phyloP scores from a whole-genome alignment of 495 filamentous ascomycete genomes.

The Podospora didyma region DNA sequence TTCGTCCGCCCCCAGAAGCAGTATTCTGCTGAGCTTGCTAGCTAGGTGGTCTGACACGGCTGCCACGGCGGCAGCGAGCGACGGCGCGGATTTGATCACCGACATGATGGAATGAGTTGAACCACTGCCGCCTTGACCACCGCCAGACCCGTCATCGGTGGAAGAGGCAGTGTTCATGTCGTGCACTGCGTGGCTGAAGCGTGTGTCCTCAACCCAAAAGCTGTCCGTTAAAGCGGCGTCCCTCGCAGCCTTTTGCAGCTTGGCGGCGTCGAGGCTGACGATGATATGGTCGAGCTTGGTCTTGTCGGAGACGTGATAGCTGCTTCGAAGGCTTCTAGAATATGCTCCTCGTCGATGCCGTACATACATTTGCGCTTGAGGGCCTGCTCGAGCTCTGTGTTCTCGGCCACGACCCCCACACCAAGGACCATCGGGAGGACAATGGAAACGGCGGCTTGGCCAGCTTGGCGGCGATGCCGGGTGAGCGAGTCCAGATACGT shows the following conservation, averaged over 20 bases:
- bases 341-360: constrained; percentile 35
- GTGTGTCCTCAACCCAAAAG: constrained; percentile 24
- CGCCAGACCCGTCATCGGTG: neutral
- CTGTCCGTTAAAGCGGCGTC: constrained; percentile 13
- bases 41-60: neutral
- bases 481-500: constrained; percentile 39
- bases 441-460: neutral
- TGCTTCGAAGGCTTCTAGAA: constrained; percentile 30
- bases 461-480: constrained; percentile 19
- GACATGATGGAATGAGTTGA: too few species aligned
- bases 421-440: constrained; percentile 31
- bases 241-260: constrained; percentile 16
- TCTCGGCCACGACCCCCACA: constrained; percentile 38
- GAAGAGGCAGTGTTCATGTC: constrained; percentile 13
- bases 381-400: constrained; percentile 29
- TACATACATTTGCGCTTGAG: constrained; percentile 36
- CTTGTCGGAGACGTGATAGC: constrained; percentile 15
- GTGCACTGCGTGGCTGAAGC: constrained; percentile 18
- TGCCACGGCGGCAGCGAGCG: too few species aligned
- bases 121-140: too few species aligned
- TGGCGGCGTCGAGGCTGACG: constrained; percentile 32
- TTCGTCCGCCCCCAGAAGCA: constrained; percentile 24
- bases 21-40: constrained; percentile 26
- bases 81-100: too few species aligned
- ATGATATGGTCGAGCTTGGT: constrained; percentile 18